Percentiles rank a stretch among this genome's conserved stretches.
Conservation (phyloP, 2,329 filamentous ascomycete genomes). For the Bertia moriformis region DNA sequence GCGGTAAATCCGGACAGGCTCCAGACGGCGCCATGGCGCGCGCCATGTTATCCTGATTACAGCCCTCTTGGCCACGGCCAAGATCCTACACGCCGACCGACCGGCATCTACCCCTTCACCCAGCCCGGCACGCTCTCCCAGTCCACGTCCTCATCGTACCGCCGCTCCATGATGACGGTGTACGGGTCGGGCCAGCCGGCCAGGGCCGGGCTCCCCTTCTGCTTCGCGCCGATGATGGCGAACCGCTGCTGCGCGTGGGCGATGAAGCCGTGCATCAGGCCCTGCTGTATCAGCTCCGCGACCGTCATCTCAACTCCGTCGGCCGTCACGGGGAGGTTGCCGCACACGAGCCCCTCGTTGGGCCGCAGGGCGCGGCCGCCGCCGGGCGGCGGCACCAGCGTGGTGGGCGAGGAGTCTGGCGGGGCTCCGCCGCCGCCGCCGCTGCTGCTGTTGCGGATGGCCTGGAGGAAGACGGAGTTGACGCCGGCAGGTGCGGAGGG, state of each 20-base stretch:
- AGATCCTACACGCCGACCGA: too few species aligned
- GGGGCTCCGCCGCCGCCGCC: slow-evolving; percentile 11
- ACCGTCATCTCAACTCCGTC: slow-evolving; percentile 66
- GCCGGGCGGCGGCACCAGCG: slow-evolving; percentile 30
- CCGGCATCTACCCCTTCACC: slow-evolving; percentile 37
- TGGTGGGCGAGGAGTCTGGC: slow-evolving; percentile 14
- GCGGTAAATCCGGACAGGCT: too few species aligned
- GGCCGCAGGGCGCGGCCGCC: slow-evolving; percentile 32
- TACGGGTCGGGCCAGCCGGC: slow-evolving; percentile 68
- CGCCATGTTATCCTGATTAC: too few species aligned
- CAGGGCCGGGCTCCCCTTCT: slow-evolving; percentile 42
- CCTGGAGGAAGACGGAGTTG: slow-evolving; percentile 34
- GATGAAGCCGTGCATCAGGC: slow-evolving; percentile 70
- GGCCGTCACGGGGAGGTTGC: slow-evolving; percentile 42
- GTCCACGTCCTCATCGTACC: slow-evolving; percentile 33
- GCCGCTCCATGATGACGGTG: slow-evolving; percentile 48
- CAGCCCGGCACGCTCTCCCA: slow-evolving; percentile 55
- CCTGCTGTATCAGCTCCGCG: slow-evolving; percentile 64
- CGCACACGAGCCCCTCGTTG: slow-evolving; percentile 46
- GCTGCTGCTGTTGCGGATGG: slow-evolving; percentile 33
- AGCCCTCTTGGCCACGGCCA: too few species aligned
- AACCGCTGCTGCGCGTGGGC: slow-evolving; percentile 65
- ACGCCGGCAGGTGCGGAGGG: slow-evolving; percentile 27
- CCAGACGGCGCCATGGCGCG: too few species aligned
- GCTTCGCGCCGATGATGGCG: slow-evolving; percentile 66